Percentiles rank a stretch among this genome's conserved stretches.
Conservation (phyloP, 768 basidiomycete genomes). For the Sarcodon sp. region DNA sequence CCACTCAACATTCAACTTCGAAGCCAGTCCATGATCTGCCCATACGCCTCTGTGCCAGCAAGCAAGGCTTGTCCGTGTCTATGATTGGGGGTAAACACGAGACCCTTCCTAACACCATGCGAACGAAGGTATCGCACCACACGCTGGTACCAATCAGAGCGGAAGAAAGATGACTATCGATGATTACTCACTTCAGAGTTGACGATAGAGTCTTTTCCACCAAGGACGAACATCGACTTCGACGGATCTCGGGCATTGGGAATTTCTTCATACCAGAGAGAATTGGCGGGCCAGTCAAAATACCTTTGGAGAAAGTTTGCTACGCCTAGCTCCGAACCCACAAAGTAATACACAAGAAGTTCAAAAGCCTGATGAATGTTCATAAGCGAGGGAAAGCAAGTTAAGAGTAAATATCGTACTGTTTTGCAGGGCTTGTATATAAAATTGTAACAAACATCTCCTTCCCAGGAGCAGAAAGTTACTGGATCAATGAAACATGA, state of each 20-base stretch:
- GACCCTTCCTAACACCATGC: slow-evolving; percentile 57
- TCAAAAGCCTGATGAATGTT: slow-evolving; percentile 47
- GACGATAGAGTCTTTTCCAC: slow-evolving; percentile 74
- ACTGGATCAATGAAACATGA: slow-evolving; percentile 90
- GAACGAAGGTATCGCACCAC: slow-evolving; percentile 63
- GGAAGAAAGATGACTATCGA: background rate
- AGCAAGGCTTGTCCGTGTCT: slow-evolving; percentile 52
- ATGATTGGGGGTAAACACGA: slow-evolving; percentile 51
- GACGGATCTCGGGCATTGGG: slow-evolving; percentile 59
- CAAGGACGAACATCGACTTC: slow-evolving; percentile 63
- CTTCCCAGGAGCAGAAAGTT: slow-evolving; percentile 90
- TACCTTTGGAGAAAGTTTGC: slow-evolving; percentile 75
- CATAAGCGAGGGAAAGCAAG: background rate
- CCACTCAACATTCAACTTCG: slow-evolving; percentile 5
- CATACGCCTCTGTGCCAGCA: slow-evolving; percentile 35
- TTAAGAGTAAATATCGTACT: slow-evolving; percentile 24
- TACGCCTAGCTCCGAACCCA: slow-evolving; percentile 78
- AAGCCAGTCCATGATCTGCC: slow-evolving; percentile 54
- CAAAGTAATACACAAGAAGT: slow-evolving; percentile 77
- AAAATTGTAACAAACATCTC: slow-evolving; percentile 89
- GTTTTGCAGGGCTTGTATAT: slow-evolving; percentile 59
- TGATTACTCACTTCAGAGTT: slow-evolving; percentile 42
- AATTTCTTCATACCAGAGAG: slow-evolving; percentile 85
- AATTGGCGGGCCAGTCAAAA: slow-evolving; percentile 81
- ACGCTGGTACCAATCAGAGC: slow-evolving; percentile 28